Percentiles rank a stretch among this genome's conserved stretches.
Evolutionary conservation across 352 stramenopile species (phyloP).

Genomic region (Phytopythium chamaehyphon): DNA sequence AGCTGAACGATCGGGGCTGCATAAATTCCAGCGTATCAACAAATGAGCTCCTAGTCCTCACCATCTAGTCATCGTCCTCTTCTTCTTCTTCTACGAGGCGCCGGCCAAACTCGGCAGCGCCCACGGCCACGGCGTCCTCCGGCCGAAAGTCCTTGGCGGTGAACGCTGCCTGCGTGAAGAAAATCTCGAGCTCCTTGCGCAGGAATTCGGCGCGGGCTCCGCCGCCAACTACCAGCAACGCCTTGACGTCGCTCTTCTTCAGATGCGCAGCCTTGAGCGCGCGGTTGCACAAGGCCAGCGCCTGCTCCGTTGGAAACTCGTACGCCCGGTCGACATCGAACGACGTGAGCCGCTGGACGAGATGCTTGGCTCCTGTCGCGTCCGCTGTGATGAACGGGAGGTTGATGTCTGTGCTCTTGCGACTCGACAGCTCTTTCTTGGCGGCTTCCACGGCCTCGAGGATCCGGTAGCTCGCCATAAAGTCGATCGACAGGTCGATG

Average conservation of each 20-base stretch:
- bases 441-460: conserved; percentile 62
- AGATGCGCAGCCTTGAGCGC: conserved; percentile 29
- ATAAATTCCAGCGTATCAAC: background rate
- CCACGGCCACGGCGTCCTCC: conserved; percentile 58
- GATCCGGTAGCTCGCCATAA: conserved; percentile 65
- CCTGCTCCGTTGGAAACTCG: conserved; percentile 29
- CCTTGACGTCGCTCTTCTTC: conserved; percentile 31
- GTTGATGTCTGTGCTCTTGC: conserved; percentile 56
- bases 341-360: conserved; percentile 56
- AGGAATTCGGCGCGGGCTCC: conserved; percentile 51
- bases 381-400: conserved; percentile 78
- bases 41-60: background rate
- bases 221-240: conserved; percentile 56
- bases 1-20: background rate
- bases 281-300: conserved; percentile 27
- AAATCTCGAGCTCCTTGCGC: conserved; percentile 39
- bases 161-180: conserved; percentile 46
- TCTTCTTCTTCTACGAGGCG: conserved; percentile 26
- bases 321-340: conserved; percentile 49
- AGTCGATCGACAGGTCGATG: conserved; percentile 71
- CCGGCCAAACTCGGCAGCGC: conserved; percentile 51
- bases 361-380: conserved; percentile 58
- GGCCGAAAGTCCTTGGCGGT: conserved; percentile 42
- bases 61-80: background rate
- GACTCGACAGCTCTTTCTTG: conserved; percentile 65